Evolutionary conservation across 1,284 basidiomycete genomes (phyloP), one percentile per base, ranked within the genome.

Genomic region (Cryptococcus hybrid): DNA sequence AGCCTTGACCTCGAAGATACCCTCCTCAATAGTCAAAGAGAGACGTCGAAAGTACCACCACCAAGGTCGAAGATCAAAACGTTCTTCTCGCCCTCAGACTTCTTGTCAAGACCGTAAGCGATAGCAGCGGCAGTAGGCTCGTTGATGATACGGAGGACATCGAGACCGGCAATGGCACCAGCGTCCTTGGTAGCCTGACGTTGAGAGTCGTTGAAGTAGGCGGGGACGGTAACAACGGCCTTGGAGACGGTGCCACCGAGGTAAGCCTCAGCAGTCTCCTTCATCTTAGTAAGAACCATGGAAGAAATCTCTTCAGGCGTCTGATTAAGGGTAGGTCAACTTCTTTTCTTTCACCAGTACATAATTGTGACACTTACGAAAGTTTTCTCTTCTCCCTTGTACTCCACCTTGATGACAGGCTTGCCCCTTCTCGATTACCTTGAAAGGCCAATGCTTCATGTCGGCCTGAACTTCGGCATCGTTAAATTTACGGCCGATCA

Each of bases 161-260:
- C 92, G 37, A 99, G 86, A 74, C 95, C 94, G 49, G 96, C 92
- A 70, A 98, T 98, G 74, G 90, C 87, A 78, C 95, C 95, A 55
- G 96, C 93, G 68, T 98, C 89, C 82, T 97, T 97, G 64, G 95
- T 99, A 12, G 95, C 95, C 82, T 96, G 93, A 65, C 95, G 88
- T 80, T 99, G 95, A 37, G 95, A 92, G 78, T 99, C 96, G 79
- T 99, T 99, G 86, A 98, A 98, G 84, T 98, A 96, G 55, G 93
- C 92, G 50, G 92, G 93, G 62, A 95, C 92, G 60, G 90, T 93
- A 75, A 96, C 87, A 69, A 96, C 92, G 62, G 95, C 95, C 75
- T 94, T 90, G 75, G 80, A 86, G 76, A 95, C 83, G 63, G 82
- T 85, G 55, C 79, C 81, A 63, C 94, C 95, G 68, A 99, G 87